Evolutionary conservation across 2,329 filamentous ascomycete species (phyloP), one percentile per base, ranked within the genome.

Genomic region (Trichophyton schoenleinii): DNA sequence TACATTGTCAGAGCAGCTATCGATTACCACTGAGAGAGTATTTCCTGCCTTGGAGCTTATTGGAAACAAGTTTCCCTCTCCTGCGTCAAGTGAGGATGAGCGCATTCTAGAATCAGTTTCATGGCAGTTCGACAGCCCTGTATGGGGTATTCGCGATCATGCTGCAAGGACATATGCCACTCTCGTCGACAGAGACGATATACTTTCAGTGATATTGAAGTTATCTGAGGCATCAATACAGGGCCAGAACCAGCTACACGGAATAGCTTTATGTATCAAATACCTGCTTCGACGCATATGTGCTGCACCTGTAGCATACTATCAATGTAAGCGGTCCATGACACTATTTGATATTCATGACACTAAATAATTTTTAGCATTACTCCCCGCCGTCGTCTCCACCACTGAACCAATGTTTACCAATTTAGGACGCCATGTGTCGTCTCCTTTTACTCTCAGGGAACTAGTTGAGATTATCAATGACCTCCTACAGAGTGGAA

Each of bases 21-120:
- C 70, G 5, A 70, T 72, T 22, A 69, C 72, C 4, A 76, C 74
- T 1, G 74, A 77, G 61, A 70, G 73, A 18, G 72, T 78, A 2
- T 79, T 78, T 65, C 76, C 76, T 7, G 77, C 75, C 0, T 66
- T 79, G 6, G 77, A 77, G 63, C 66, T 79, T n/a, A 72, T 78
- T 62, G 73, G 73, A 18, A 74, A 76, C 59, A 77, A 77, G 61
- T 66, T 75, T 1, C 74, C 75, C 0, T 70, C 71, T 20, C 57
- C 68, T n/a, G 63, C 64, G 22, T 70, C 70, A n/a, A 66, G 68
- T 2, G 69, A 72, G 25, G 71, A 75, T 53, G 62, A 63, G 5
- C 65, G 70, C 58, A 63, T 77, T 7, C 70, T 69, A 18, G 64
- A 59, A 3, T 64, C 74, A 9, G 71, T 77, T 15, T 61, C 68